phyloP scores from a whole-genome alignment of 2,329 filamentous ascomycete species.

The Sarocladium brachiariae region DNA sequence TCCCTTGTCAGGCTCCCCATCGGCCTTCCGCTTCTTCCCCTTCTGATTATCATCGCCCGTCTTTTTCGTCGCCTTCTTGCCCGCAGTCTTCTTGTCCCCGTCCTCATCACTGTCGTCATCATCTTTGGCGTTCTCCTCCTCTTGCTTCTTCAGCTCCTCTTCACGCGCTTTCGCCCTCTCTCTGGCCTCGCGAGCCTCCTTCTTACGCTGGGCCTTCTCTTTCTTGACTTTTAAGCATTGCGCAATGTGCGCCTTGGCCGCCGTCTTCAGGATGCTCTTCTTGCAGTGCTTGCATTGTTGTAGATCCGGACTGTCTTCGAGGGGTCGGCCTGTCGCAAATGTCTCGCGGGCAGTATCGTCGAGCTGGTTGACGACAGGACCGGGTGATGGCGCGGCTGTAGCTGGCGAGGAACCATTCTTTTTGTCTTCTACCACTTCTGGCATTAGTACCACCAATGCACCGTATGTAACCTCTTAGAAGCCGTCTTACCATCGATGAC shows the following conservation, averaged over 20 bases:
- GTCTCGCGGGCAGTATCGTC: constrained; percentile 71
- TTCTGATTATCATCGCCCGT: constrained; percentile 54
- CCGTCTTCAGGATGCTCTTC: constrained; percentile 71
- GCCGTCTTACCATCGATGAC: constrained; percentile 49
- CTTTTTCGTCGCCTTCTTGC: constrained; percentile 49
- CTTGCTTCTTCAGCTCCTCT: constrained; percentile 46
- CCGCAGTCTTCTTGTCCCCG: constrained; percentile 32
- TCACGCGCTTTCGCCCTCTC: constrained; percentile 58
- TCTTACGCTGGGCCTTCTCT: constrained; percentile 71
- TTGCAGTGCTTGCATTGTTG: constrained; percentile 93
- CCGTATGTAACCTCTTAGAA: background rate
- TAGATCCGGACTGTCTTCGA: constrained; percentile 72
- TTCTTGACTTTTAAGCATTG: constrained; percentile 80
- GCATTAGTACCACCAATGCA: constrained; percentile 5
- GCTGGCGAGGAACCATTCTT: constrained; percentile 34
- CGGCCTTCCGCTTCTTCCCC: constrained; percentile 73
- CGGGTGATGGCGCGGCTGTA: constrained; percentile 39
- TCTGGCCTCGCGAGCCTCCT: constrained; percentile 64
- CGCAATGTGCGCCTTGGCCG: constrained; percentile 72
- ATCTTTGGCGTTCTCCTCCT: constrained; percentile 41
- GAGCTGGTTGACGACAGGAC: constrained; percentile 57
- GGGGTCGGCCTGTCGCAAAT: constrained; percentile 73
- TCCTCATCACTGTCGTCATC: constrained; percentile 43
- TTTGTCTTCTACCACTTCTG: constrained; percentile 40
- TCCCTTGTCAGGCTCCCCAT: constrained; percentile 70